Evolutionary conservation across 2,329 filamentous ascomycete species (phyloP), one percentile per base, ranked within the genome.

Genomic region (Scedosporium minutisporum): DNA sequence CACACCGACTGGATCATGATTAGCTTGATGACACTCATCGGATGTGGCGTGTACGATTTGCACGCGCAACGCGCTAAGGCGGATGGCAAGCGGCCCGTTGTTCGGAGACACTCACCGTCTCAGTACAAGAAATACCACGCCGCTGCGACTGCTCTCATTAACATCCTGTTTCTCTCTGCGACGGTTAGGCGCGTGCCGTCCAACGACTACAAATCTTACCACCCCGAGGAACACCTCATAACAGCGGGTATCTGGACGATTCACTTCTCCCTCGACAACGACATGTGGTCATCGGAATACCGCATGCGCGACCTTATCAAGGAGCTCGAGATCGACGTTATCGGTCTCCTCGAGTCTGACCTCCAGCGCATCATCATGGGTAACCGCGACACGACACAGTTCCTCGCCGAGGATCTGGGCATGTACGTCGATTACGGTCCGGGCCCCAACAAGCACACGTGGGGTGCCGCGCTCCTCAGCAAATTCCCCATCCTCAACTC

Each of bases 401-500:
- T 91, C 76, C 83, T 99, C 7, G 93, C 95, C 21, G 93, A 97
- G 73, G 93, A 99, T 67, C 83, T 99, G 10, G 95, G 95, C 68
- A 99, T 99, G 95, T 99, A 97, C 71, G 93, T 96, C 59, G 95
- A 99, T 77, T 97, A 92, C 70, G 95, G 95, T 62, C 95, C 95
- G 33, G 95, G 95, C 1, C 95, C 95, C 6, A 96, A 99, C 82
- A 99, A 97, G 78, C 95, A 99, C 78, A 99, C 95, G 0, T 99
- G 95, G 95, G 95, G 95, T 60, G 86, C 88, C 9, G 95, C 93
- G 23, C 81, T 99, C 55, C 82, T 99, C 3, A 97, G 92, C 69
- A 97, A 97, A 72, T 99, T 97, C 79, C 95, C 95, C 3, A 99
- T 99, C 69, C 75, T 99, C 64, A 96, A 97, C 77, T 96, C 91